Evolutionary conservation across 768 basidiomycete genomes (phyloP).

Genomic region (Clathrus columnatus): DNA sequence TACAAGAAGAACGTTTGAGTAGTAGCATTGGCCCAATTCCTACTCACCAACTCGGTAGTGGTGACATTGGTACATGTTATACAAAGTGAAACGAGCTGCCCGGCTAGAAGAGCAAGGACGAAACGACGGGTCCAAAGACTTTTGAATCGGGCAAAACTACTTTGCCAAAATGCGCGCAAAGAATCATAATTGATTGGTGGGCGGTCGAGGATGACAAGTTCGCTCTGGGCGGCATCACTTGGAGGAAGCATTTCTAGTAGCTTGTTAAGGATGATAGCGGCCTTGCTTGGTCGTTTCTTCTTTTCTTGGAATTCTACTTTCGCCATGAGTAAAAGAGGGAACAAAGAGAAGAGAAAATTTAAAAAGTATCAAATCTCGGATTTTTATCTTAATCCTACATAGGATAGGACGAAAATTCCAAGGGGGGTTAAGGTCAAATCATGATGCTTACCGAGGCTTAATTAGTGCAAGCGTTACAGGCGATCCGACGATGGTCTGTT

Average conservation of each 20-base stretch:
- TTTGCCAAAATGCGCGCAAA: conserved; percentile 40
- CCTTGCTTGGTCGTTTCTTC: too few relatives aligned
- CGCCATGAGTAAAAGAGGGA: too few relatives aligned
- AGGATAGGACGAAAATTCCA: too few relatives aligned
- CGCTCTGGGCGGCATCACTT: background rate
- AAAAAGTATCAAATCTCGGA: too few relatives aligned
- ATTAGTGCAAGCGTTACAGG: too few relatives aligned
- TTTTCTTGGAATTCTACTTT: too few relatives aligned
- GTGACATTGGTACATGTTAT: conserved; percentile 86
- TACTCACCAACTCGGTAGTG: conserved; percentile 62
- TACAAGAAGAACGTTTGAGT: conserved; percentile 82
- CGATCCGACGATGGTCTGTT: too few relatives aligned
- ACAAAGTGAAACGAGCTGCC: conserved; percentile 78
- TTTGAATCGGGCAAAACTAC: conserved; percentile 50
- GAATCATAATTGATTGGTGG: conserved; percentile 66
- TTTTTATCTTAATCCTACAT: too few relatives aligned
- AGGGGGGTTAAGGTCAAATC: too few relatives aligned
- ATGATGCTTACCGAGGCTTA: too few relatives aligned
- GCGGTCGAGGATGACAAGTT: conserved; percentile 19
- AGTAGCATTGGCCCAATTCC: conserved; percentile 68
- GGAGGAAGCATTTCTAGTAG: background rate
- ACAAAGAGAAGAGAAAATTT: background rate
- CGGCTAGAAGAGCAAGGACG: conserved; percentile 58
- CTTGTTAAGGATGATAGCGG: too few relatives aligned
- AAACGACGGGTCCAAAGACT: conserved; percentile 78